Conservation (phyloP, 2,329 filamentous ascomycete species). For the Colletotrichum tofieldiae region DNA sequence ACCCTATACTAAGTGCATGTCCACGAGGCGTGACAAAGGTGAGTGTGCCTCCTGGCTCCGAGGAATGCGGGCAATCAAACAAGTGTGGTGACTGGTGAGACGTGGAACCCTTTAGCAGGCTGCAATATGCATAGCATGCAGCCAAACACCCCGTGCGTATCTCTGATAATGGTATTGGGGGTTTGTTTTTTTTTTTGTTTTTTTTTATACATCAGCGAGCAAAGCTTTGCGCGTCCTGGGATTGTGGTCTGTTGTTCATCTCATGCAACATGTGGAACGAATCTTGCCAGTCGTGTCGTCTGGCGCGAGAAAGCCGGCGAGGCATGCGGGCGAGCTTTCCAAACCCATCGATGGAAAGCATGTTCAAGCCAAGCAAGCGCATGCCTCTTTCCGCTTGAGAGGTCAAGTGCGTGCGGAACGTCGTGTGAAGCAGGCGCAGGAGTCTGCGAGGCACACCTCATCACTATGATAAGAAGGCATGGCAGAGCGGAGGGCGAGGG, state of each 20-base stretch:
- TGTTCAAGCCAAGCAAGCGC: not conserved
- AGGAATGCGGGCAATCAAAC: conserved; percentile 12
- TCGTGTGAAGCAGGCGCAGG: not conserved
- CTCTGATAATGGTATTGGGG: not conserved
- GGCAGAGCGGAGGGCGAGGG: not conserved
- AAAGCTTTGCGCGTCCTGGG: not conserved
- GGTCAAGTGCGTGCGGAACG: not conserved
- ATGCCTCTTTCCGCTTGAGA: not conserved
- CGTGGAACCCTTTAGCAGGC: conserved; percentile 3
- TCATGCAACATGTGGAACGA: not conserved
- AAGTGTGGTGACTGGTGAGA: conserved; percentile 3
- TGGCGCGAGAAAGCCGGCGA: not conserved
- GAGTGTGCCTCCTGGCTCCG: not conserved
- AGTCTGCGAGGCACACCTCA: not conserved
- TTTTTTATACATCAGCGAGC: not conserved
- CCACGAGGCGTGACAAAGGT: not conserved
- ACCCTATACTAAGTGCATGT: not conserved
- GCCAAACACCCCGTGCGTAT: not conserved
- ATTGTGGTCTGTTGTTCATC: not conserved
- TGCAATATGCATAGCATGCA: not conserved
- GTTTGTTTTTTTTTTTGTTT: not conserved
- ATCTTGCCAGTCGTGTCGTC: not conserved
- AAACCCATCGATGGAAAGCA: not conserved
- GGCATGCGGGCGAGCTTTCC: not conserved
- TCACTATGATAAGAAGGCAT: not conserved